Evolutionary conservation across 768 basidiomycete genomes (phyloP).

Genomic region (Exsudoporus frostii): DNA sequence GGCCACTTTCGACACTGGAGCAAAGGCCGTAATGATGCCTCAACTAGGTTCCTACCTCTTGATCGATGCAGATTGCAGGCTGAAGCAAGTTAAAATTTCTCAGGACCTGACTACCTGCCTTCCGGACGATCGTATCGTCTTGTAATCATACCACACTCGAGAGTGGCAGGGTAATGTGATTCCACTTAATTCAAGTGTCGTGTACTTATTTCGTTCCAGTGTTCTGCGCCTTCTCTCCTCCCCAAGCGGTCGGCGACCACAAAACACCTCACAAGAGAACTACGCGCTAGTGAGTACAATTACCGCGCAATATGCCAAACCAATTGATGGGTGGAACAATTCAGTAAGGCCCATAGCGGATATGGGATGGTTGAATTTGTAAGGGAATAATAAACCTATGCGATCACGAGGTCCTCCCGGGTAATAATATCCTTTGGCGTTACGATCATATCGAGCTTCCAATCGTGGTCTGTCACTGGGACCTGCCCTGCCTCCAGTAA

Average conservation of each 20-base stretch:
- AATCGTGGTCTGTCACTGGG: constrained; percentile 56
- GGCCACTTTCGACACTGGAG: constrained; percentile 65
- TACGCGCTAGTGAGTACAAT: constrained; percentile 28
- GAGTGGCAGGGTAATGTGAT: constrained; percentile 39
- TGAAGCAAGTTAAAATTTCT: constrained; percentile 1
- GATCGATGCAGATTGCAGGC: constrained; percentile 1
- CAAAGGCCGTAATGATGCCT: constrained; percentile 62
- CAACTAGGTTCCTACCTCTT: constrained; percentile 48
- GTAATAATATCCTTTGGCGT: constrained; percentile 42
- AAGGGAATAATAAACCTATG: constrained; percentile 13
- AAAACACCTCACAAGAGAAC: constrained; percentile 16
- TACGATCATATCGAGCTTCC: constrained; percentile 61
- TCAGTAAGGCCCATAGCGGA: constrained; percentile 23
- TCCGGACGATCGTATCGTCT: constrained; percentile 42
- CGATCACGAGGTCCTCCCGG: constrained; percentile 16
- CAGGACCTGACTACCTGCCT: constrained; percentile 42
- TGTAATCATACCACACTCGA: constrained; percentile 38
- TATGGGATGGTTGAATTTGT: constrained; percentile 20
- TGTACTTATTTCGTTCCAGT: constrained; percentile 27
- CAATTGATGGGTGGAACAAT: constrained; percentile 7
- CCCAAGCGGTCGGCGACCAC: constrained; percentile 25
- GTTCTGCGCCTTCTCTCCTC: constrained; percentile 39
- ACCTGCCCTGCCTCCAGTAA: constrained; percentile 49
- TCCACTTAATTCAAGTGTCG: constrained; percentile 13
- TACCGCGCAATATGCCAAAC: constrained; percentile 14